Conservation (phyloP, 2,329 filamentous ascomycete species). For the Fusarium penzigii region DNA sequence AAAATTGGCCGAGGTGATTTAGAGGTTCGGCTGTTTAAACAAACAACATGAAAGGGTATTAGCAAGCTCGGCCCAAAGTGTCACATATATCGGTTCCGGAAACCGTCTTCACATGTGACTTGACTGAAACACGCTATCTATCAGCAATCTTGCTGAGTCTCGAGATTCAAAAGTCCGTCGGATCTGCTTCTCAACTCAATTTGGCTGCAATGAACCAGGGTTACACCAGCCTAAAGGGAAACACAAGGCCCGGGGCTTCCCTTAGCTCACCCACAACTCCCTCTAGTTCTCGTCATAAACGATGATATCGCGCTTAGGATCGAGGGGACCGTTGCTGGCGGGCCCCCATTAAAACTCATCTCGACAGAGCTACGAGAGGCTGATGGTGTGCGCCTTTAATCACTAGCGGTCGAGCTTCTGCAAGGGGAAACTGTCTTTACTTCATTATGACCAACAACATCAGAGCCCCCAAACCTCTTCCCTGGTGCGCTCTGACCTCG, state of each 20-base stretch:
- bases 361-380: too few relatives aligned
- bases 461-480: not conserved
- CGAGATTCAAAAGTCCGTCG: not conserved
- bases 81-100: too few relatives aligned
- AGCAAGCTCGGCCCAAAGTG: too few relatives aligned
- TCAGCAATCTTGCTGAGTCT: not conserved
- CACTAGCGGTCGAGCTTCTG: slow-evolving; percentile 18
- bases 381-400: not conserved
- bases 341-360: not conserved
- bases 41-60: too few relatives aligned
- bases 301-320: slow-evolving; percentile 11
- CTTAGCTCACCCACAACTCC: slow-evolving; percentile 7
- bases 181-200: not conserved
- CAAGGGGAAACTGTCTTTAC: slow-evolving; percentile 12
- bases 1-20: too few relatives aligned
- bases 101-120: not conserved
- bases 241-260: not conserved
- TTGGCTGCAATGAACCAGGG: not conserved
- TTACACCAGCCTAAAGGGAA: not conserved
- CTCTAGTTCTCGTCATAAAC: not conserved
- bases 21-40: too few relatives aligned
- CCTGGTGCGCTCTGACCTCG: slow-evolving; percentile 9
- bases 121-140: not conserved
- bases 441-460: not conserved
- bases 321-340: slow-evolving; percentile 14